Evolutionary conservation across 2,329 filamentous ascomycete species (phyloP).

Genomic region (Curvularia lunata): DNA sequence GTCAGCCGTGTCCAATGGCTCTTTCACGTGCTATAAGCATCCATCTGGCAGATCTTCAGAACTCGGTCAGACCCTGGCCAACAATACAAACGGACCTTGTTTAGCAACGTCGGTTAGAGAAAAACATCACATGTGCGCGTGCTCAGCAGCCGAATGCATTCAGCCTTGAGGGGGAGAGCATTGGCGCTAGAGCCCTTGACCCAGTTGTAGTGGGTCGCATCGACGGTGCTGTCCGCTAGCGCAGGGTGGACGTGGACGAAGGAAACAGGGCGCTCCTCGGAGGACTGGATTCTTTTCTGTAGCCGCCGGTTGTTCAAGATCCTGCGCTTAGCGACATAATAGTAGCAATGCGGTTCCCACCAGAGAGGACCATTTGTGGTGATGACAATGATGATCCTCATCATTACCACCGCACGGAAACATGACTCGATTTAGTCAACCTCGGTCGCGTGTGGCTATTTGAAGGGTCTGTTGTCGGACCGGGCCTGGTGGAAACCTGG

Average conservation of each 20-base stretch:
- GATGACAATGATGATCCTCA: conserved; percentile 4
- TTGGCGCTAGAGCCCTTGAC: conserved; percentile 12
- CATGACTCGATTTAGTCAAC: conserved; percentile 17
- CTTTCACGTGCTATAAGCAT: conserved; percentile 19
- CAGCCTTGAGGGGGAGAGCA: conserved; percentile 10
- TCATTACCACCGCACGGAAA: conserved; percentile 15
- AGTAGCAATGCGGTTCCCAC: neutral
- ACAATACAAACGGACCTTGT: conserved; percentile 18
- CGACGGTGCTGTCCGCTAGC: conserved; percentile 14
- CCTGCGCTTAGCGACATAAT: neutral
- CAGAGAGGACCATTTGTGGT: conserved; percentile 1
- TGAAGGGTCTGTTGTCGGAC: conserved; percentile 16
- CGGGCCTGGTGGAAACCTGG: conserved; percentile 12
- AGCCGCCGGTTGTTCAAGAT: conserved; percentile 16
- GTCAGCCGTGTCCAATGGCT: conserved; percentile 15
- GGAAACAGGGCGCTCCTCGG: conserved; percentile 11
- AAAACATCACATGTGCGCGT: conserved; percentile 9
- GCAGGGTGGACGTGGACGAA: conserved; percentile 13
- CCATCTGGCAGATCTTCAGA: conserved; percentile 6
- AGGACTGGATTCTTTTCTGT: conserved; percentile 4
- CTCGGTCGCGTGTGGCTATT: conserved; percentile 19
- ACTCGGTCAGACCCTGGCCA: conserved; percentile 4
- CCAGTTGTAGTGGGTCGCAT: conserved; percentile 8
- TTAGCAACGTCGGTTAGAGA: neutral
- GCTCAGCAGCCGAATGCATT: conserved; percentile 14